A percentile compares a stretch with the other conserved stretches of the same genome.
Conservation (phyloP, 2,329 filamentous ascomycete genomes). For the Botrytis fragariae region DNA sequence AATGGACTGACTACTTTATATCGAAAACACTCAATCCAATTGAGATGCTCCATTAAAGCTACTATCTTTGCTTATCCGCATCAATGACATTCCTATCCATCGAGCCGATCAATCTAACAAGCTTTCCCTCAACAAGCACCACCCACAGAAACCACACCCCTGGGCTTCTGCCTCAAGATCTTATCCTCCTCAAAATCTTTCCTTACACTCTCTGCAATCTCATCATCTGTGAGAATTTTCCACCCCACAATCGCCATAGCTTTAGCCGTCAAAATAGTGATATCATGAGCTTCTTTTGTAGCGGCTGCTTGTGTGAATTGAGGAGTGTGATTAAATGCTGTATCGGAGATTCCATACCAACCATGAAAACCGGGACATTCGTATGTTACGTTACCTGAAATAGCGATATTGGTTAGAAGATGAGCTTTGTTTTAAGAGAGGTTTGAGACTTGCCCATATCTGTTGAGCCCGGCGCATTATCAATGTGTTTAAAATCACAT, state of each 20-base stretch:
- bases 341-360: slow-evolving; percentile 50
- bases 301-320: slow-evolving; percentile 42
- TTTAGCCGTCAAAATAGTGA: slow-evolving; percentile 30
- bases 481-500: slow-evolving; percentile 20
- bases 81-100: background rate
- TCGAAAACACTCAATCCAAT: background rate
- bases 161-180: background rate
- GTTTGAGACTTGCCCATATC: slow-evolving; percentile 33
- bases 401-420: slow-evolving; percentile 50
- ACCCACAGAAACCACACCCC: background rate
- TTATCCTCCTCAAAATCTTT: slow-evolving; percentile 40
- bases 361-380: slow-evolving; percentile 54
- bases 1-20: background rate
- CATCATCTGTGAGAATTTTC: slow-evolving; percentile 46
- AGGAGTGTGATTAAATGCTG: slow-evolving; percentile 51
- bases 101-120: background rate
- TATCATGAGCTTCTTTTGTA: slow-evolving; percentile 32
- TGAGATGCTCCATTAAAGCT: background rate
- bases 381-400: slow-evolving; percentile 55
- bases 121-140: background rate
- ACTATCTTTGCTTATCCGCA: too few species aligned
- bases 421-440: slow-evolving; percentile 23
- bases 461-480: slow-evolving; percentile 26
- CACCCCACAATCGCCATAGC: slow-evolving; percentile 45
- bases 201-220: slow-evolving; percentile 45